phyloP scores from a whole-genome alignment of 139 green algal genomes.

The Pleodorina starrii region DNA sequence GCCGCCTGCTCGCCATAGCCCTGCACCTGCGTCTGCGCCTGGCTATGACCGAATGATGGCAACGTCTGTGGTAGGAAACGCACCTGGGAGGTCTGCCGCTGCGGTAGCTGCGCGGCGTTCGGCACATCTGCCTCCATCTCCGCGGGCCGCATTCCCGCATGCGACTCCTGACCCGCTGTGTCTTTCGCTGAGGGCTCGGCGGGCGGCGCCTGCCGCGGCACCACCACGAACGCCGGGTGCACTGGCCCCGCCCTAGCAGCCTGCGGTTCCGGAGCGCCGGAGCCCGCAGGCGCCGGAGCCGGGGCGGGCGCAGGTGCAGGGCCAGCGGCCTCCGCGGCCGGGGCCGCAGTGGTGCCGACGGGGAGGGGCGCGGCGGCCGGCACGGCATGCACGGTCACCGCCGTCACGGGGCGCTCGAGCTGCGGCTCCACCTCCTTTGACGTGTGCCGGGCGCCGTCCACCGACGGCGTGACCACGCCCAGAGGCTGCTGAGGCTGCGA shows the following conservation, averaged over 20 bases:
- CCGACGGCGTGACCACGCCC: neutral
- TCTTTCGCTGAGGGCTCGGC: neutral
- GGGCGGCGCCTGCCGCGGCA: neutral
- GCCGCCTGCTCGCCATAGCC: neutral
- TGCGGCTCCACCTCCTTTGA: conserved; percentile 20
- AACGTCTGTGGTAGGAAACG: neutral
- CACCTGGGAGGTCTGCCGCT: neutral
- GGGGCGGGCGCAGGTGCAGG: neutral
- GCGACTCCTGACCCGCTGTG: neutral
- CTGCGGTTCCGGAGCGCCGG: neutral
- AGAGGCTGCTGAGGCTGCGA: neutral
- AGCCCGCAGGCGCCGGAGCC: neutral
- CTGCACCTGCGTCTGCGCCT: neutral
- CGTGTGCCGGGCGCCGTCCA: neutral
- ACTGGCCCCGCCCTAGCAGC: neutral
- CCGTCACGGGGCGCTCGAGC: neutral
- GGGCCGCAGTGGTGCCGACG: neutral
- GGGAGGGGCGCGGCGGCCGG: neutral
- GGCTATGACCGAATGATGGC: neutral
- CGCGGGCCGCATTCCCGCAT: neutral
- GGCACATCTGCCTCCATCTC: conserved; percentile 14
- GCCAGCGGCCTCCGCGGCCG: neutral
- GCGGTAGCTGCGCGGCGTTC: neutral
- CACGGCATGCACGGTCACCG: neutral
- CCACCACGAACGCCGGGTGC: conserved; percentile 13